phyloP scores from a whole-genome alignment of 257 asterid species.

The Scutellaria galericulata region DNA sequence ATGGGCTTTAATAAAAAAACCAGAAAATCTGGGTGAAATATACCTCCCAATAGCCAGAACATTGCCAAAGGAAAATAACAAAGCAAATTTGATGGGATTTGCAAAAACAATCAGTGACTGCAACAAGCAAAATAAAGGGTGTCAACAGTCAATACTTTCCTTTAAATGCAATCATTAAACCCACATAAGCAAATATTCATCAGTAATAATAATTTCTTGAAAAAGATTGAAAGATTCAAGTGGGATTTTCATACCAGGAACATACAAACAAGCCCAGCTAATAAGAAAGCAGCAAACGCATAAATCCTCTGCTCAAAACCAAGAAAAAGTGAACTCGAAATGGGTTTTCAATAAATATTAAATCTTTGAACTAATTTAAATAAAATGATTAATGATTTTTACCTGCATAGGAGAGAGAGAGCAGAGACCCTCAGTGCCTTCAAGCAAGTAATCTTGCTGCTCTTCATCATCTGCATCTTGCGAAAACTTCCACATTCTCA shows the following conservation, averaged over 20 bases:
- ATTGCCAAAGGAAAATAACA: slow-evolving; percentile 90
- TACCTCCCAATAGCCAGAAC: slow-evolving; percentile 90
- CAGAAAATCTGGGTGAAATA: slow-evolving; percentile 8
- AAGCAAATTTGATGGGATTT: slow-evolving; percentile 83
- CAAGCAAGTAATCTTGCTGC: slow-evolving; percentile 66
- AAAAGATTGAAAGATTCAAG: slow-evolving; percentile 22
- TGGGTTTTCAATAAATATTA: slow-evolving; percentile 23
- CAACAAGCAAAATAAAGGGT: slow-evolving; percentile 33
- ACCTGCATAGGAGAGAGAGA: slow-evolving; percentile 85
- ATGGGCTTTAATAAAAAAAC: background rate
- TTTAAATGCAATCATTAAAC: slow-evolving; percentile 13
- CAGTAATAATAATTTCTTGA: background rate
- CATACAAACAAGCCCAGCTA: slow-evolving; percentile 77
- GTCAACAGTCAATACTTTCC: background rate
- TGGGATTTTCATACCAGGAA: slow-evolving; percentile 69
- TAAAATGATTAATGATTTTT: slow-evolving; percentile 10
- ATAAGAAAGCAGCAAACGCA: slow-evolving; percentile 79
- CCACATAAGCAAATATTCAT: background rate
- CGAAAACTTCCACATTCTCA: slow-evolving; percentile 64
- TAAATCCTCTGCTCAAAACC: slow-evolving; percentile 75
- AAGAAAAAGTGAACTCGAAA: slow-evolving; percentile 22
- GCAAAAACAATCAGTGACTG: slow-evolving; percentile 86
- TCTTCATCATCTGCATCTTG: slow-evolving; percentile 65
- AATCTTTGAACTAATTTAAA: slow-evolving; percentile 19
- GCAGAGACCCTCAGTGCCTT: slow-evolving; percentile 72